Conservation (phyloP, 306 rosid species). For the Castanopsis chinensis region DNA sequence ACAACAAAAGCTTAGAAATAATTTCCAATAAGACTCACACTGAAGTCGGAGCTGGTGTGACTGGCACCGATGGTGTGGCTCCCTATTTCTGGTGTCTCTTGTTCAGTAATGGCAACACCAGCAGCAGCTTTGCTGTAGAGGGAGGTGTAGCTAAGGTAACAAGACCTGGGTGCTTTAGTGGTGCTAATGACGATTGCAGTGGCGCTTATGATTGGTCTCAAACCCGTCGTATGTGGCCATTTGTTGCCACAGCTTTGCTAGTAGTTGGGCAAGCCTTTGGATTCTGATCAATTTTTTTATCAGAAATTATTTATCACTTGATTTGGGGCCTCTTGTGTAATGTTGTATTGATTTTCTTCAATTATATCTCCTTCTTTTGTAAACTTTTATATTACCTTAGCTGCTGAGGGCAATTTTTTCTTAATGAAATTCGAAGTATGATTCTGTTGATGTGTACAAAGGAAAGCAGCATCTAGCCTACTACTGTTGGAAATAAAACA, state of each 20-base stretch:
- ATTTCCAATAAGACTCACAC: slow-evolving; percentile 72
- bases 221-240: slow-evolving; percentile 33
- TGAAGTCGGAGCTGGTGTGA: slow-evolving; percentile 86
- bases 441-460: background rate
- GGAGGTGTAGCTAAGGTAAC: slow-evolving; percentile 63
- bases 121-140: slow-evolving; percentile 62
- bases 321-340: slow-evolving; percentile 14
- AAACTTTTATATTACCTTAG: background rate
- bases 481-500: too few relatives aligned
- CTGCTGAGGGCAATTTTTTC: background rate
- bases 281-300: slow-evolving; percentile 38
- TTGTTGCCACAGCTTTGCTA: slow-evolving; percentile 40
- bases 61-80: slow-evolving; percentile 79
- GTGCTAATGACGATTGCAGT: slow-evolving; percentile 73
- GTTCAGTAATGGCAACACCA: slow-evolving; percentile 72
- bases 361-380: background rate
- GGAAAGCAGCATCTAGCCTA: background rate
- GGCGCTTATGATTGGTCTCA: slow-evolving; percentile 49
- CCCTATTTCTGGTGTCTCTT: slow-evolving; percentile 95
- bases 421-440: background rate
- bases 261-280: slow-evolving; percentile 39
- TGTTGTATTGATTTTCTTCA: slow-evolving; percentile 27
- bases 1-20: slow-evolving; percentile 69
- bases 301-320: slow-evolving; percentile 20
- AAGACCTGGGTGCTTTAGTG: slow-evolving; percentile 93